These are phyloP conservation scores for Aspergillus bombycis DNA, from an alignment of 2,329 filamentous ascomycete genomes.

Conservation along the genomic window DNA sequence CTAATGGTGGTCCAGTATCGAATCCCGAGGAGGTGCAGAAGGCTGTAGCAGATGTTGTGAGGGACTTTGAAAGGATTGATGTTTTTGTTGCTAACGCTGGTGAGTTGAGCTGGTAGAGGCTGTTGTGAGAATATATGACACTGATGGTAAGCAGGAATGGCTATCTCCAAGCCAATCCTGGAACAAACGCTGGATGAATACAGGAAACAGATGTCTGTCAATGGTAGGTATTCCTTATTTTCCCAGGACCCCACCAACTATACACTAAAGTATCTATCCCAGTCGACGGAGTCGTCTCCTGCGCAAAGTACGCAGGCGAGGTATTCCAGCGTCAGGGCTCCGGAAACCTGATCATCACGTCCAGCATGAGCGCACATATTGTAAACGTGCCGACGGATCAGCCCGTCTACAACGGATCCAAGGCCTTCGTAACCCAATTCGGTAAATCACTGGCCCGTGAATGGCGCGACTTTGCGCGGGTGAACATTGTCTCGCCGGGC, in stretches of 20 bases:
- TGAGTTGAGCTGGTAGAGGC: constrained; percentile 11
- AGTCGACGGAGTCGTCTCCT: constrained; percentile 54
- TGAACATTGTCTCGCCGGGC: constrained; percentile 59
- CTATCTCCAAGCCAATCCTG: constrained; percentile 58
- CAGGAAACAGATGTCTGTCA: constrained; percentile 56
- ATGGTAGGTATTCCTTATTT: constrained; percentile 41
- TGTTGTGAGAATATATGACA: not conserved
- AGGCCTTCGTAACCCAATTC: constrained; percentile 60
- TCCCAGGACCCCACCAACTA: accelerated
- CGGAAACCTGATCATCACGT: constrained; percentile 54
- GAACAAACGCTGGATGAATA: constrained; percentile 59
- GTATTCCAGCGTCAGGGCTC: constrained; percentile 48
- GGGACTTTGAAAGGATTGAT: constrained; percentile 49
- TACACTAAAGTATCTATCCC: constrained; percentile 31
- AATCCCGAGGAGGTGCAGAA: constrained; percentile 41
- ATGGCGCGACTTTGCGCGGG: constrained; percentile 61
- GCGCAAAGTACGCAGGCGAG: constrained; percentile 49
- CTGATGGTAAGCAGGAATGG: constrained; percentile 43
- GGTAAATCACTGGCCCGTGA: constrained; percentile 60
- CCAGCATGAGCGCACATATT: constrained; percentile 54
- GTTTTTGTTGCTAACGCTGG: constrained; percentile 51
- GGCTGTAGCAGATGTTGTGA: constrained; percentile 38
- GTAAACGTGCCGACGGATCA: constrained; percentile 59
- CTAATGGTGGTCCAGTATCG: constrained; percentile 39
- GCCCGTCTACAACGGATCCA: constrained; percentile 60